These are phyloP conservation scores for Fusarium dimerum DNA, from an alignment of 2,329 filamentous ascomycete species.

Conservation along the genomic window DNA sequence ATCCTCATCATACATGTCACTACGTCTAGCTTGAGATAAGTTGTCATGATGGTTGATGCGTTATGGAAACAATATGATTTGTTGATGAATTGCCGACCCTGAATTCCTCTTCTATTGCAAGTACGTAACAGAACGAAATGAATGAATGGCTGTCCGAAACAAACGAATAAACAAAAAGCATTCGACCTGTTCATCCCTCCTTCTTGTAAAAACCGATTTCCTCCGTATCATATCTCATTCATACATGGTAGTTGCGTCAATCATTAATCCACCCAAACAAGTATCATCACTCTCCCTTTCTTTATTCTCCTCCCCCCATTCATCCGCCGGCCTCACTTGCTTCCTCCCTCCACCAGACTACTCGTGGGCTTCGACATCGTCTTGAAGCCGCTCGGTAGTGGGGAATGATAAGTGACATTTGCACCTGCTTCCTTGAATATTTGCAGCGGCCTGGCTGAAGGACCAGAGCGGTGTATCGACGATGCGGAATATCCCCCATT, in stretches of 20 bases:
- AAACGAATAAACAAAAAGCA: too few relatives aligned
- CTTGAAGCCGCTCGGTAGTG: conserved; percentile 23
- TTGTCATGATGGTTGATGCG: too few relatives aligned
- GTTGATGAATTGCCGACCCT: too few relatives aligned
- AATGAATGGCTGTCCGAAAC: too few relatives aligned
- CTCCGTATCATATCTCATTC: neutral
- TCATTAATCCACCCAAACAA: neutral
- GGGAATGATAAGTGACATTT: conserved; percentile 7
- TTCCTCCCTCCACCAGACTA: conserved; percentile 16
- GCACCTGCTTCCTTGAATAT: neutral
- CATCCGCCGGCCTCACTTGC: neutral
- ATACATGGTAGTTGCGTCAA: neutral
- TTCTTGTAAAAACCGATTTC: neutral
- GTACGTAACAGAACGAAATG: too few relatives aligned
- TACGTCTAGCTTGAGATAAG: too few relatives aligned
- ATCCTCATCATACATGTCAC: neutral
- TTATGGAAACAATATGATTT: too few relatives aligned
- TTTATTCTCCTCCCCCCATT: neutral
- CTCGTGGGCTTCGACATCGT: conserved; percentile 24
- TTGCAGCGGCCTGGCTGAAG: neutral
- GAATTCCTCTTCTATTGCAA: too few relatives aligned
- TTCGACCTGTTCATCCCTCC: neutral
- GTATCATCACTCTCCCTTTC: neutral
- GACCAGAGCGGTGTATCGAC: conserved; percentile 4
- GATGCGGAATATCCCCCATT: conserved; percentile 4